Base-by-base conservation (phyloP, 2,329 filamentous ascomycete species). In the Clathrospora elynae region DNA sequence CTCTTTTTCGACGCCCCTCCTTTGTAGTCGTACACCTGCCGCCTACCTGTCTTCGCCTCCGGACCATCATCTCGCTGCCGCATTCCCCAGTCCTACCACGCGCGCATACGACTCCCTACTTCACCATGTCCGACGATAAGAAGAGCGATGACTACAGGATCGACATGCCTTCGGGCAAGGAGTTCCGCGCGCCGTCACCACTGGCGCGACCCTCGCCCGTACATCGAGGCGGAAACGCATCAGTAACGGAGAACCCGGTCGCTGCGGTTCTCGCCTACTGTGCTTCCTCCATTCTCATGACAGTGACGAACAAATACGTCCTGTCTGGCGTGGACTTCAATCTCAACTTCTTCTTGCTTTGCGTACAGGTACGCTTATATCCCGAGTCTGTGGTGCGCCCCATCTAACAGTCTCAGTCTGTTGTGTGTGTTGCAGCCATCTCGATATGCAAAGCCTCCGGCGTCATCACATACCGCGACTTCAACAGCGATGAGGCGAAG, bases 241-340 rank as follows among this genome's bases (percentile, higher is more conserved):
- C 62, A 12, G 28, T 90, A 51, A 81, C 85, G 62, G 89, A 90
- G 73, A 93, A 84, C 71, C 88, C 90, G 11, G 76, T 82, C 31
- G 70, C 93, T 33, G 90, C 92, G 14, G 88, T 99, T 61, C 68
- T 95, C 55, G 84, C 88, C 34, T 99, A 99, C 78, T 99, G 93
- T 73, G 78, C 87, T 63, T 89, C 92, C 38, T 96, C 91, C n/a
- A 99, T 99, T 68, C 82, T 92, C 71, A 99, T 99, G 93, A 99
- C 93, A 6, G 88, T 96, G n/a, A 93, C 95, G 71, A 99, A 99
- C 77, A 99, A 99, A 79, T 99, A 95, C 71, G 91, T 96, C 51
- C 83, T 99, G 32, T 96, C 90, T 6, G 93, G 93, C 48, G 80
- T 81, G 36, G 82, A 86, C 57, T 99, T 95, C 82, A 99, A 99